A percentile compares a stretch with the other conserved stretches of the same genome.
These are phyloP conservation scores for Pseudogymnoascus sp. DNA, from an alignment of 2,329 filamentous ascomycete genomes.

Conservation along the genomic window DNA sequence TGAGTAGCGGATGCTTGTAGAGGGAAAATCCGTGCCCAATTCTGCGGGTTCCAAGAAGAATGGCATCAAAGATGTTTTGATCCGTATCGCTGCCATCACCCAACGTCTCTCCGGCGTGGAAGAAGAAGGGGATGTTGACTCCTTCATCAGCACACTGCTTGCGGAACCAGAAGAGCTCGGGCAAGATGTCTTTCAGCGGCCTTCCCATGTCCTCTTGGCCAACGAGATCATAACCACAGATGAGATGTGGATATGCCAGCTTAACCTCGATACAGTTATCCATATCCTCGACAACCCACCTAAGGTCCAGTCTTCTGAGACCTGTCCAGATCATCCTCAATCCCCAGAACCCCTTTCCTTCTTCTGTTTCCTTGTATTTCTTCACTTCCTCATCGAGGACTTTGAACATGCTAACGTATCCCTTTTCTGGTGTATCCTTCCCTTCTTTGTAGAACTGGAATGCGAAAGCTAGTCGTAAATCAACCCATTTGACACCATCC, in stretches of 20 bases:
- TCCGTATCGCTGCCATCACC: constrained; percentile 71
- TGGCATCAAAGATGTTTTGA: constrained; percentile 77
- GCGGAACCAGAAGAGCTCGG: constrained; percentile 88
- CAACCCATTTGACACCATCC: constrained; percentile 79
- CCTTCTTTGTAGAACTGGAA: constrained; percentile 60
- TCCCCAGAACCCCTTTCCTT: constrained; percentile 75
- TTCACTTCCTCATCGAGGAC: constrained; percentile 71
- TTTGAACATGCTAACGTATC: constrained; percentile 61
- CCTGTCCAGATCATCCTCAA: constrained; percentile 78
- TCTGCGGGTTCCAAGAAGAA: constrained; percentile 76
- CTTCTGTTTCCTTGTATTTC: constrained; percentile 61
- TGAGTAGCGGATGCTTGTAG: constrained; percentile 82
- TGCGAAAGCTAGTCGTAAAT: constrained; percentile 69
- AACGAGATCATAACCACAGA: constrained; percentile 84
- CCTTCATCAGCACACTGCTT: constrained; percentile 71
- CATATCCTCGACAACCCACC: constrained; percentile 69
- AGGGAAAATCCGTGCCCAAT: constrained; percentile 86
- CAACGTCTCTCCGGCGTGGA: constrained; percentile 85
- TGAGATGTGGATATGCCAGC: constrained; percentile 64
- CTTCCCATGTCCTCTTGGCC: constrained; percentile 78
- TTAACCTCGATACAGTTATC: constrained; percentile 80
- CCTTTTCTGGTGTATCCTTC: constrained; percentile 55
- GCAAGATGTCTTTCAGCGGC: constrained; percentile 66
- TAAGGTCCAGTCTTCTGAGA: constrained; percentile 55
- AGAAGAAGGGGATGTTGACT: constrained; percentile 86